These are phyloP conservation scores for Ceratocystis cacaofunesta DNA, from an alignment of 2,329 filamentous ascomycete genomes.

Conservation along the genomic window DNA sequence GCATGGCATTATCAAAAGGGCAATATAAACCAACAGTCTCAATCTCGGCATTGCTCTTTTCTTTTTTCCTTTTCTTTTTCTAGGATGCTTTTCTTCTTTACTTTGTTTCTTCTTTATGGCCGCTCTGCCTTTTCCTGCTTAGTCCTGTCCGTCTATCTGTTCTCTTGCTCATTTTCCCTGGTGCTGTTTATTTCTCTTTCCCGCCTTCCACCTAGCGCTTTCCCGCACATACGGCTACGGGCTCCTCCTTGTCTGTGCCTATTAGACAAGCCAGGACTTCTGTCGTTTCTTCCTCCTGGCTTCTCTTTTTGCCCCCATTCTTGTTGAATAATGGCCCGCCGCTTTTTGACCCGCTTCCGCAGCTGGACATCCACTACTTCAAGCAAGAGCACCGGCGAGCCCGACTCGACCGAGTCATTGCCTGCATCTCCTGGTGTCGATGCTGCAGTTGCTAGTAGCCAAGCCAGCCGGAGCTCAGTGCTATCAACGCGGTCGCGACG, in stretches of 20 bases:
- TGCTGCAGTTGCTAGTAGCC: not conserved
- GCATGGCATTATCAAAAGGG: not conserved
- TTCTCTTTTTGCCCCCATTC: too few relatives aligned
- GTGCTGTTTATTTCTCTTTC: constrained; percentile 8
- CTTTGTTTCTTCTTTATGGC: not conserved
- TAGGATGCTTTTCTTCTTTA: constrained; percentile 1
- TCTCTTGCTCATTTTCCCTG: not conserved
- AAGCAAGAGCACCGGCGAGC: constrained; percentile 1
- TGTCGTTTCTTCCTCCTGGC: too few relatives aligned
- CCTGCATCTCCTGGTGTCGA: not conserved
- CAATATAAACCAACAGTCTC: constrained; percentile 3
- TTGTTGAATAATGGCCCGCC: constrained; percentile 3
- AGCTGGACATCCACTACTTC: constrained; percentile 12
- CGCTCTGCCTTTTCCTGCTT: not conserved
- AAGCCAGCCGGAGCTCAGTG: not conserved
- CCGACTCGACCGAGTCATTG: not conserved
- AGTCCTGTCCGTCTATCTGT: not conserved
- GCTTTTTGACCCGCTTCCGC: constrained; percentile 5
- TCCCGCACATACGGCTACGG: not conserved
- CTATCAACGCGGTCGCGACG: not conserved
- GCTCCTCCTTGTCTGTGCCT: not conserved
- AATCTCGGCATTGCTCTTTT: not conserved
- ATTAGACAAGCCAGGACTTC: not conserved
- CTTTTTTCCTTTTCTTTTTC: not conserved
- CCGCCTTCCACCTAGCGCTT: not conserved